Conservation (phyloP, 352 stramenopile genomes). For the Globisporangium alternatum region DNA sequence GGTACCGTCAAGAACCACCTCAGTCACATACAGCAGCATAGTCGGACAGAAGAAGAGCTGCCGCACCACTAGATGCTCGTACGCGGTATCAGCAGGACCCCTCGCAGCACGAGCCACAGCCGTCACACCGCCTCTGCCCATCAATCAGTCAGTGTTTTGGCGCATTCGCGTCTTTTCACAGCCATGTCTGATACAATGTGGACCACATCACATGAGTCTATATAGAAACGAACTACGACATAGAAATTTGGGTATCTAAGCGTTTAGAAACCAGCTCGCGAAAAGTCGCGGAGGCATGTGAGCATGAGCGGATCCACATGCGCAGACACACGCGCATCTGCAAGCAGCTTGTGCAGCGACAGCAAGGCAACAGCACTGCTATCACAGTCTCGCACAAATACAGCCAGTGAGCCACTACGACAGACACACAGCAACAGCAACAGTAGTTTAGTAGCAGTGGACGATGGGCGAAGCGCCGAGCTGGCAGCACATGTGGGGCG, state of each 20-base stretch:
- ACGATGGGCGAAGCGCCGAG: constrained; percentile 71
- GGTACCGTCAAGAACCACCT: not conserved
- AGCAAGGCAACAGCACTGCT: not conserved
- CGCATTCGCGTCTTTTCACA: constrained; percentile 9
- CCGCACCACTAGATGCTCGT: constrained; percentile 14
- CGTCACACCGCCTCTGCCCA: constrained; percentile 3
- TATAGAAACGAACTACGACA: constrained; percentile 5
- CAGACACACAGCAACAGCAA: not conserved
- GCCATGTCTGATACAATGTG: not conserved
- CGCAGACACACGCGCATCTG: not conserved
- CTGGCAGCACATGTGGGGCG: constrained; percentile 87
- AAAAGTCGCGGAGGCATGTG: constrained; percentile 10
- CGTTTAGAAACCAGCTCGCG: not conserved
- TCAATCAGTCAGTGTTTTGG: not conserved
- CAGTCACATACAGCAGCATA: not conserved
- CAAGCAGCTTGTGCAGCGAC: not conserved
- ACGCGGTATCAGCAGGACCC: not conserved
- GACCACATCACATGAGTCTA: not conserved
- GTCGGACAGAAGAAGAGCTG: not conserved
- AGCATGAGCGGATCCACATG: not conserved
- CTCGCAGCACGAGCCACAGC: not conserved
- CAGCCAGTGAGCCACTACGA: not conserved
- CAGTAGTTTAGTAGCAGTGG: not conserved
- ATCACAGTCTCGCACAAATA: not conserved
- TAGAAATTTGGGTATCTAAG: not conserved